These are phyloP conservation scores for Leccinum ponderosum DNA, from an alignment of 1,284 basidiomycete species.

Conservation along the genomic window DNA sequence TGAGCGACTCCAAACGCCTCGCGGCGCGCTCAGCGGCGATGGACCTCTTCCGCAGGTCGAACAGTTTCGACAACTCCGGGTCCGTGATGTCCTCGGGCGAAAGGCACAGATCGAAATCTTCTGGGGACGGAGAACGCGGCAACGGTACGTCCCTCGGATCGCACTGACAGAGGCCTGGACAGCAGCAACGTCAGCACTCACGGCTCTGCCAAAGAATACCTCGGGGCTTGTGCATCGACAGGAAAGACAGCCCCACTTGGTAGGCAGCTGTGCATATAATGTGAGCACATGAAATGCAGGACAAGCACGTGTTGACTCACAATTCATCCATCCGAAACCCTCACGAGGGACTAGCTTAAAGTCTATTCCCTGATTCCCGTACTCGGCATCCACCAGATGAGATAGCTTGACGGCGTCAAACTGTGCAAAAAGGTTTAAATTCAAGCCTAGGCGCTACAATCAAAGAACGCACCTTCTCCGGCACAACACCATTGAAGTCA, in stretches of 20 bases:
- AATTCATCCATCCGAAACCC: conserved; percentile 98
- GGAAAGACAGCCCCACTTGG: conserved; percentile 93
- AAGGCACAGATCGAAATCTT: too few species aligned
- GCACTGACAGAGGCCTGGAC: too few species aligned
- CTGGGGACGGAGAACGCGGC: too few species aligned
- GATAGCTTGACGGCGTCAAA: conserved; percentile 96
- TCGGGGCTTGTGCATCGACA: conserved; percentile 92
- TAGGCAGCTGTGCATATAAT: conserved; percentile 67
- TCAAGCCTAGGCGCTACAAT: not conserved
- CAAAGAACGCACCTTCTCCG: conserved; percentile 70
- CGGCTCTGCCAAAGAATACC: conserved; percentile 72
- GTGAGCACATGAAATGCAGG: conserved; percentile 23
- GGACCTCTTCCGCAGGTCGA: too few species aligned
- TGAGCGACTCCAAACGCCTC: too few species aligned
- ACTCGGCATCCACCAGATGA: conserved; percentile 96
- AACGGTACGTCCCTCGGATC: too few species aligned
- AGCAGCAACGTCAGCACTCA: conserved; percentile 38
- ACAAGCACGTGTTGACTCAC: conserved; percentile 40
- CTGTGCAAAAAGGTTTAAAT: conserved; percentile 37
- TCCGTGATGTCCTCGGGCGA: too few species aligned
- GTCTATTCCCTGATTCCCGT: conserved; percentile 97
- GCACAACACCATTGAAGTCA: conserved; percentile 96
- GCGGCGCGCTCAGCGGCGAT: too few species aligned
- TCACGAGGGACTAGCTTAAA: conserved; percentile 96
- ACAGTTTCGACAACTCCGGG: too few species aligned